Evolutionary conservation across 1,139 yeast genomes (phyloP).

Genomic region (Saccharomyces pastorianus): DNA sequence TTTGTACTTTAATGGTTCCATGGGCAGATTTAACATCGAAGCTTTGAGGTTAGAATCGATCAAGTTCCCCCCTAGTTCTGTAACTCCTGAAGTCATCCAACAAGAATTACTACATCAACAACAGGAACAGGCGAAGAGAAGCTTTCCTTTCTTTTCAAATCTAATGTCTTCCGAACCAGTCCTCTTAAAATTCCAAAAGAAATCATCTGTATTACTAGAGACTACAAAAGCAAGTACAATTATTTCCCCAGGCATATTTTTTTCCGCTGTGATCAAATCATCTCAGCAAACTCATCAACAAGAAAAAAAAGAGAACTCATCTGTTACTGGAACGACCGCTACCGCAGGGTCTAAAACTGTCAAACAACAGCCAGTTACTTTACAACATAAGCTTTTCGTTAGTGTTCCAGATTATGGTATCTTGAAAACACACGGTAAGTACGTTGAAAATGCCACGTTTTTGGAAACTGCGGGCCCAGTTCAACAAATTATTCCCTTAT

Average conservation of each 20-base stretch:
- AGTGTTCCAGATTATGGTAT: constrained; percentile 81
- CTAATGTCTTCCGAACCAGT: constrained; percentile 29
- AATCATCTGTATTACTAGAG: constrained; percentile 36
- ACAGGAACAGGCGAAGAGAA: constrained; percentile 35
- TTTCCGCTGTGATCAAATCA: constrained; percentile 40
- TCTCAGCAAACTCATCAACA: constrained; percentile 13
- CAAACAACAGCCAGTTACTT: constrained; percentile 3
- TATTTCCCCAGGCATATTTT: constrained; percentile 76
- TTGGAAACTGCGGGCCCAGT: constrained; percentile 56
- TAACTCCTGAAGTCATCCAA: constrained; percentile 46
- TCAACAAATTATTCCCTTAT: constrained; percentile 64
- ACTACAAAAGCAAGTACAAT: constrained; percentile 42
- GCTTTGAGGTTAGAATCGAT: constrained; percentile 46
- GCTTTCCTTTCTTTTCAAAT: constrained; percentile 25
- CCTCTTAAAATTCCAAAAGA: constrained; percentile 34
- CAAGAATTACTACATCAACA: constrained; percentile 36
- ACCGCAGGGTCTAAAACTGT: neutral
- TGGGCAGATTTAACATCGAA: constrained; percentile 33
- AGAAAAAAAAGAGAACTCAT: neutral
- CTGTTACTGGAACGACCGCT: neutral
- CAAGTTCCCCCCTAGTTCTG: constrained; percentile 70
- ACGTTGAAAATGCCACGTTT: constrained; percentile 77
- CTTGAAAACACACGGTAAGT: constrained; percentile 58
- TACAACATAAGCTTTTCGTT: constrained; percentile 48
- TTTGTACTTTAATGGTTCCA: constrained; percentile 52